Evolutionary conservation across 2,329 filamentous ascomycete genomes (phyloP), one percentile per base, ranked within the genome.

Genomic region (Myriangium duriaei): DNA sequence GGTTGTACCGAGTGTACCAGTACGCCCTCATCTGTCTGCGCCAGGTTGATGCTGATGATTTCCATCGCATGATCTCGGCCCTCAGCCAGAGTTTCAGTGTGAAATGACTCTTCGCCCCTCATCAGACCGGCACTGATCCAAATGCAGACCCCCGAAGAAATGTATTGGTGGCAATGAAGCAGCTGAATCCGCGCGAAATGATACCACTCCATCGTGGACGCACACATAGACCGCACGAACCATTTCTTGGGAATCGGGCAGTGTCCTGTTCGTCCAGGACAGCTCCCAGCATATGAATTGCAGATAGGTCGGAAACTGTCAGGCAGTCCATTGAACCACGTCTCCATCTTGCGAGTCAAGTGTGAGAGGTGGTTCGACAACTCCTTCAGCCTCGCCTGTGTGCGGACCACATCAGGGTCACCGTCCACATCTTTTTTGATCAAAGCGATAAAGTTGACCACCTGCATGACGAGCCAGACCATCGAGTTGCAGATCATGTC

Each of bases 391-490:
- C 59, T 66, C 42, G 61, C 65, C 18, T 54, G 69, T 39, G 58
- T 56, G 60, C 60, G 54, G 55, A 56, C 41, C 51, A 55, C 45
- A 50, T 51, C 45, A 50, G 56, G 34, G 55, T 53, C 50, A 9
- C 51, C 44, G 2, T 56, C 61, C 2, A 72, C 57, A 3, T 67
- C 64, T 40, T 75, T 72, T 2, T 69, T 71, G 2, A 65, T 64
- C n/a, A n/a, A n/a, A 2, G 68, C 72, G 39, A 79, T 69, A 50
- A 72, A 78, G 49, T 81, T 80, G 36, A 78, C 69, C 4, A 79
- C 68, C 47, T 79, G 79, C 5, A 74, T 71, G 42, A 76, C 63
- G 6, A 81, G 66, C 75, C 75, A 81, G 4, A 79, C 68, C 3
- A 81, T 53, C 0, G 72, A 70, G 47, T 81, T 80, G 29, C 68